Conservation (phyloP, 371 early-diverging fungal species). For the Mucor lusitanicus region DNA sequence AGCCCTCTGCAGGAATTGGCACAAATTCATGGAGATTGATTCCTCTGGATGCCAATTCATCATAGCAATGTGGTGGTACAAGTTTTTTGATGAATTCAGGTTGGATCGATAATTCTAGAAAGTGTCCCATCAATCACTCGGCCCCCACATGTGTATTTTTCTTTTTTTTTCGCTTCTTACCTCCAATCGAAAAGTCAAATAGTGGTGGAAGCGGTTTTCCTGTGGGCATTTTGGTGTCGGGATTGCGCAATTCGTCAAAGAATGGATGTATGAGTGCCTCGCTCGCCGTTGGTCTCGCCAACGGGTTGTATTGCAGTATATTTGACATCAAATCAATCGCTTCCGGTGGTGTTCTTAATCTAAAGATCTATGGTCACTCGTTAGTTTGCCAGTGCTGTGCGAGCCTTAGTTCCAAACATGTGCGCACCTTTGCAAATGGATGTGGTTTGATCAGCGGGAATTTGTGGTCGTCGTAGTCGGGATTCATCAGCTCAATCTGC, state of each 20-base stretch:
- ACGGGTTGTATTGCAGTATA: constrained; percentile 96
- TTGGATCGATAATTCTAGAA: constrained; percentile 48
- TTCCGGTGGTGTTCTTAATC: constrained; percentile 68
- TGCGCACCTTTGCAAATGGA: constrained; percentile 78
- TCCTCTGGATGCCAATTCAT: constrained; percentile 48
- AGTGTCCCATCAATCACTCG: neutral
- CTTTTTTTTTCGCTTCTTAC: constrained; percentile 36
- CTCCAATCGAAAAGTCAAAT: constrained; percentile 89
- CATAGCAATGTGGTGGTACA: constrained; percentile 64
- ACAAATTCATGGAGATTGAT: constrained; percentile 40
- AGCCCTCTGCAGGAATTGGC: constrained; percentile 33
- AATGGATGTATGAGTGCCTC: constrained; percentile 96
- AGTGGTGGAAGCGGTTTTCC: constrained; percentile 86
- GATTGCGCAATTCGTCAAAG: constrained; percentile 94
- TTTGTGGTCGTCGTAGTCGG: constrained; percentile 92
- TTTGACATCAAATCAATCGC: constrained; percentile 87
- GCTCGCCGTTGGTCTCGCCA: constrained; percentile 85
- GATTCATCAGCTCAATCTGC: constrained; percentile 93
- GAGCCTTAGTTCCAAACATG: neutral
- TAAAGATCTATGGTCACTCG: constrained; percentile 14
- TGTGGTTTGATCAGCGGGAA: constrained; percentile 94
- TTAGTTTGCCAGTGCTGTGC: neutral
- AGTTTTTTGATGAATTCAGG: constrained; percentile 58
- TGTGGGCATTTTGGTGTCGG: constrained; percentile 81
- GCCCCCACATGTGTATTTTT: too few species aligned